Evolutionary conservation across 2,329 filamentous ascomycete genomes (phyloP), one percentile per base, ranked within the genome.

Genomic region (Neonectria magnoliae): DNA sequence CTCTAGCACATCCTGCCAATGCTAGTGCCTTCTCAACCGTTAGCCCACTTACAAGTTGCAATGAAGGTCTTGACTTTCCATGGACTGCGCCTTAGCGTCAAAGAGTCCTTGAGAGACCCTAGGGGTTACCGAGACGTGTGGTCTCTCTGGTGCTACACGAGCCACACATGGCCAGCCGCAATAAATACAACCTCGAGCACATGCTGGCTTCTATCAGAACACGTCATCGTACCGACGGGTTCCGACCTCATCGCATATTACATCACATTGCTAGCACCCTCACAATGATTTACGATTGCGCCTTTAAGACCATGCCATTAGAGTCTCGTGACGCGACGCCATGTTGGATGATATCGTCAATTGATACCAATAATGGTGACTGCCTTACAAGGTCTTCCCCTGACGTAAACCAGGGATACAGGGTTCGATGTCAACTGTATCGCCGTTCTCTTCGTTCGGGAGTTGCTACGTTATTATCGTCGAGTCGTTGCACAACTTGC

Each of bases 401-500:
- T 20, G 10, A 18, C 7, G 9, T 6, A 5, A 42, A 10, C 8
- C 9, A 42, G 8, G n/a, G n/a, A 20, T 5, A 10, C 38, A n/a
- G 16, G 14, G 6, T 20, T n/a, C 42, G 60, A 47, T 55, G 51
- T 33, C 50, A 50, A 67, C 33, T 50, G 54, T 36, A 48, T 44
- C 57, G 64, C 63, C 68, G 64, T 51, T 62, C 62, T 54, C 59
- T 58, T 52, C 65, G 29, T 22, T n/a, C 61, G 55, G 25, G 41
- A 59, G 38, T 33, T 44, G 62, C 70, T 70, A 67, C 67, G 68
- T 59, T 25, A 62, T 45, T 51, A n/a, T 44, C n/a, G 59, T 9
- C 47, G 22, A 57, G 48, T 36, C 33, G 57, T 59, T 25, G 42
- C 36, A 64, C 56, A 45, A 33, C 42, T 14, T 60, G 45, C 29